Conservation (phyloP, 2,329 filamentous ascomycete species). For the Colletotrichum costaricense region DNA sequence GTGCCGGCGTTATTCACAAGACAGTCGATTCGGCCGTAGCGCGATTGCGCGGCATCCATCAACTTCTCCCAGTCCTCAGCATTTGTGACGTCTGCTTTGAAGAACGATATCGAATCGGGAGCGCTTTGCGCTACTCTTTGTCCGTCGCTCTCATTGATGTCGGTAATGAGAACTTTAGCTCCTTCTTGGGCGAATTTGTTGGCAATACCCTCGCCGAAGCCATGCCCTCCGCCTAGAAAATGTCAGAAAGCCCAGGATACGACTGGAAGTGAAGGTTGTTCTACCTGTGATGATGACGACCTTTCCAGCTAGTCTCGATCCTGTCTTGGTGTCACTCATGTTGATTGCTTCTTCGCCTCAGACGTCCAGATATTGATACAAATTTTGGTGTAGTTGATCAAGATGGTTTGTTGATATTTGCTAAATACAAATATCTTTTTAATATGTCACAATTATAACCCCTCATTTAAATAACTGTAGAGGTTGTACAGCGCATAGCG, state of each 20-base stretch:
- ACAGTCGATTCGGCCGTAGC: conserved; percentile 65
- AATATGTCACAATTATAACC: neutral
- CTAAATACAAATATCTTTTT: neutral
- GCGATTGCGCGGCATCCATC: conserved; percentile 55
- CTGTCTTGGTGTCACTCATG: conserved; percentile 3
- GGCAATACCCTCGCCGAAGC: conserved; percentile 73
- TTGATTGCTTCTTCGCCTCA: neutral
- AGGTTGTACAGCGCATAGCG: neutral
- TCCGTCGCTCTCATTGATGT: conserved; percentile 67
- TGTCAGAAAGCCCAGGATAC: neutral
- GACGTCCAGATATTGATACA: neutral
- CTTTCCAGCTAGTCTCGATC: conserved; percentile 23
- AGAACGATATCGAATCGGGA: conserved; percentile 48
- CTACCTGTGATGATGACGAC: conserved; percentile 22
- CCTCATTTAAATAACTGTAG: neutral
- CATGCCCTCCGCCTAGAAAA: conserved; percentile 42
- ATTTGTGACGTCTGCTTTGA: conserved; percentile 61
- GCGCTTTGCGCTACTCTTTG: conserved; percentile 51
- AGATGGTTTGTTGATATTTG: neutral
- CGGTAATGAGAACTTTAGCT: conserved; percentile 70
- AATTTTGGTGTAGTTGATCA: neutral
- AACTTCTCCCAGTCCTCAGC: conserved; percentile 64
- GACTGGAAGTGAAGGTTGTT: neutral
- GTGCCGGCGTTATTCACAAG: conserved; percentile 72
- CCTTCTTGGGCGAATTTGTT: conserved; percentile 70